A percentile compares a stretch with the other conserved stretches of the same genome.
Evolutionary conservation across 257 asterid species (phyloP).

Genomic region (Cruciata laevipes): DNA sequence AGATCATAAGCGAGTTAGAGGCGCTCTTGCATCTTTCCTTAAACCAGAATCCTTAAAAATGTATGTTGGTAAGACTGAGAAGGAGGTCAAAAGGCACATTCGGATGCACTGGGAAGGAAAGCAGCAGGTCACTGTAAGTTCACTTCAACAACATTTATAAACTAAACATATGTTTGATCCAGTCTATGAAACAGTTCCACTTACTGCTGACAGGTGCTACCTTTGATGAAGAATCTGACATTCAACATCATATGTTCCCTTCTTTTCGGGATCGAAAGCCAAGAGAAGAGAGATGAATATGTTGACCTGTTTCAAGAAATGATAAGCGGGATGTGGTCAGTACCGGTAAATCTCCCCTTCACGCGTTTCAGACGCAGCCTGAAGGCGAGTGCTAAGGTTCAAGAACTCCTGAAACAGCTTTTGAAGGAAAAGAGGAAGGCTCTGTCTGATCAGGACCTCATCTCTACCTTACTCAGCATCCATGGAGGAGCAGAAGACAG

Average conservation of each 20-base stretch:
- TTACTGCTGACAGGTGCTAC: slow-evolving; percentile 39
- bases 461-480: slow-evolving; percentile 58
- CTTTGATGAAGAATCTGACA: slow-evolving; percentile 61
- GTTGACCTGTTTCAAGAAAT: slow-evolving; percentile 36
- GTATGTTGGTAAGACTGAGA: slow-evolving; percentile 53
- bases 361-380: slow-evolving; percentile 59
- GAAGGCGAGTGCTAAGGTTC: slow-evolving; percentile 46
- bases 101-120: slow-evolving; percentile 52
- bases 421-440: slow-evolving; percentile 43
- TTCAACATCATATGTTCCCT: slow-evolving; percentile 72
- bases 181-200: not conserved
- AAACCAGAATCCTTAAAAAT: slow-evolving; percentile 59
- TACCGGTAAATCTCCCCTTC: slow-evolving; percentile 58
- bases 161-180: not conserved
- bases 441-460: slow-evolving; percentile 49
- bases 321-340: slow-evolving; percentile 60
- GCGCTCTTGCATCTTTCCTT: slow-evolving; percentile 52
- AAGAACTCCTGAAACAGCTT: slow-evolving; percentile 41
- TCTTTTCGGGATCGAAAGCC: slow-evolving; percentile 50
- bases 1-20: slow-evolving; percentile 56
- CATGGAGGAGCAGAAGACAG: slow-evolving; percentile 33
- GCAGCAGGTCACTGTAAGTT: slow-evolving; percentile 39
- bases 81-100: slow-evolving; percentile 44
- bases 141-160: not conserved
- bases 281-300: slow-evolving; percentile 37